Evolutionary conservation across 208 protist species (phyloP), one percentile per base, ranked within the genome.

Genomic region (Crithidia sp.): DNA sequence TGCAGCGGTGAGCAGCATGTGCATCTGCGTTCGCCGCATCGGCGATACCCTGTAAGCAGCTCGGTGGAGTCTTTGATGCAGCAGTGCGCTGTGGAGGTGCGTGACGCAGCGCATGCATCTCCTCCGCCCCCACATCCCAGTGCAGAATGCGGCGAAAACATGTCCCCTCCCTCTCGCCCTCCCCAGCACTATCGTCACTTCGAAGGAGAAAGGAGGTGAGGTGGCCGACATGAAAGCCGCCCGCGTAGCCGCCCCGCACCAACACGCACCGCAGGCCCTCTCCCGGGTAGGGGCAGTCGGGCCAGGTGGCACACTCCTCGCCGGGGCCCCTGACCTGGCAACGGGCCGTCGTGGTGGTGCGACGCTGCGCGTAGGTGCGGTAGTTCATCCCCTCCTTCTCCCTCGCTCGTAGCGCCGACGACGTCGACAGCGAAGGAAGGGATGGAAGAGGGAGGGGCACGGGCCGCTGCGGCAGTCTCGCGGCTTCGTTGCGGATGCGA

Each of bases 141-240:
- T 74, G 68, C 17, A 74, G 68, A 10, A 74, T 19, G 10, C 68
- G 58, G 2, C 68, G 57, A n/a, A 43, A 59, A 7, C 39, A 39
- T 12, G 16, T 9, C 2, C 40, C 28, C 17, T 52, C 44, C 49
- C 5, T 12, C 37, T 3, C 68, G 44, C 57, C 43, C 54, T 9
- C 37, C 6, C 4, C 44, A 16, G 14, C 28, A 14, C 36, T 13
- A 47, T 16, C 40, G 14, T 52, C 39, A 6, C 4, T 5, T 19
- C 52, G 66, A 36, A 66, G 39, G 43, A 74, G 60, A 36, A 74
- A 66, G 39, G 68, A 74, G 17, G 66, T 49, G 58, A 74, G 68
- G 49, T 66, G 58, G 16, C 68, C 68, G 45, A 74, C 68, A 37
- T 52, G 56, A 36, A 74, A 45, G 1, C 68, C 68, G 16, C 68